Base-by-base conservation (phyloP, 768 basidiomycete species). In the Lanmaoa pseudosensibilis region DNA sequence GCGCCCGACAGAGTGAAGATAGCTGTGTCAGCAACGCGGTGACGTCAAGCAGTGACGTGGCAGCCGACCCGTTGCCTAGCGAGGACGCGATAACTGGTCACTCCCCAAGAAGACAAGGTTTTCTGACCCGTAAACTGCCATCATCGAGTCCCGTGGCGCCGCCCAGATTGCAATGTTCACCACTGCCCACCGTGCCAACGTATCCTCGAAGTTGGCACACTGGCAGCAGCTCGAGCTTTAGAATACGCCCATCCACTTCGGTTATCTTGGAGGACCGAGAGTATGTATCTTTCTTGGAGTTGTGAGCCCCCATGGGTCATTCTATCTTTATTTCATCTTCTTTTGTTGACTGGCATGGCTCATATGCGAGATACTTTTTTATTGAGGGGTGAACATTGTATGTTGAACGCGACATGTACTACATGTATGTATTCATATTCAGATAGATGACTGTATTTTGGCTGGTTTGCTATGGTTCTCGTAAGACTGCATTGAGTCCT, bases 261-360 rank as follows among this genome's bases (percentile, higher is more conserved):
- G 45, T 51, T 15, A 45, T 60, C n/a, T 41, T 46, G 13, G 62
- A 70, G 44, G 54, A 56, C 21, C 45, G 9, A 41, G 64, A 69
- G 36, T 68, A 62, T 52, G 56, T 69, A 15, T 69, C 68, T 16
- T 69, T 69, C 33, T 47, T 69, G 50, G 68, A 69, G 2, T 30
- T 69, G 6, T 64, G 51, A 65, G 9, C 13, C 16, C 36, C 19
- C n/a, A 4, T 36, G 13, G 2, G 15, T 32, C 21, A 44, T 25
- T 3, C 16, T 55, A 7, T n/a, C 6, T 19, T 38, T 21, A 10
- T 37, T 25, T 32, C 10, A 13, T 50, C 32, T 33, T 36, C 13
- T 39, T 32, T 55, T 9, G 11, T 19, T 34, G 19, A 38, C 2
- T 15, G 41, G 54, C 13, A 27, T 33, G 11, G 15, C 5, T 45